Evolutionary conservation across 2,329 filamentous ascomycete genomes (phyloP).

Genomic region (Aspergillus sojae): DNA sequence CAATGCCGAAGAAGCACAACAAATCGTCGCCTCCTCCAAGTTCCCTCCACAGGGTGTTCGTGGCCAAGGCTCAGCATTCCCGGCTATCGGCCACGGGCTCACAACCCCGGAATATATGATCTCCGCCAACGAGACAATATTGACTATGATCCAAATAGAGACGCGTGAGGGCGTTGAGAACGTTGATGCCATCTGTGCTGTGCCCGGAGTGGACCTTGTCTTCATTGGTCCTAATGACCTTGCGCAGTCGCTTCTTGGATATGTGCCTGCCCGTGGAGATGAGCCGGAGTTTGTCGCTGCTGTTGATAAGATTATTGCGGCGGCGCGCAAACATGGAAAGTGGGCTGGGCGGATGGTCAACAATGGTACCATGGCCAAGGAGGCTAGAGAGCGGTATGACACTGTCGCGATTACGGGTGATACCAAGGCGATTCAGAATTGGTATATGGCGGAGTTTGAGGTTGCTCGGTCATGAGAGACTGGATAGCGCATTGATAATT

Average conservation of each 20-base stretch:
- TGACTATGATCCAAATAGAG: conserved; percentile 45
- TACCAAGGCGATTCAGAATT: conserved; percentile 53
- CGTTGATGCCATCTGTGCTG: conserved; percentile 43
- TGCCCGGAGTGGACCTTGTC: conserved; percentile 41
- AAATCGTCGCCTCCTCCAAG: conserved; percentile 34
- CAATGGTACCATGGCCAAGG: conserved; percentile 47
- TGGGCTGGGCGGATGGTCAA: conserved; percentile 61
- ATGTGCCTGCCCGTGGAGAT: conserved; percentile 57
- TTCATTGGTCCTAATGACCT: conserved; percentile 37
- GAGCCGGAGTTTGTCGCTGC: conserved; percentile 62
- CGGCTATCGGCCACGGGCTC: conserved; percentile 37
- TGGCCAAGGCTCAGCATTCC: conserved; percentile 32
- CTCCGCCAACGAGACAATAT: conserved; percentile 36
- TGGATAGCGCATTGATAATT: not conserved
- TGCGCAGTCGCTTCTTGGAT: conserved; percentile 58
- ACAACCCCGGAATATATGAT: conserved; percentile 36
- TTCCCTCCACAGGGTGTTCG: conserved; percentile 34
- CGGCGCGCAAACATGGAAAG: conserved; percentile 64
- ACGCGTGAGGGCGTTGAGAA: conserved; percentile 42
- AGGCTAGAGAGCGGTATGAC: conserved; percentile 43
- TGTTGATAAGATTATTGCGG: conserved; percentile 60
- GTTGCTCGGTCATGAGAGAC: not conserved
- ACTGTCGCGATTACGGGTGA: conserved; percentile 52
- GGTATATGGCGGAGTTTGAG: conserved; percentile 46
- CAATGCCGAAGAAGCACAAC: conserved; percentile 51